Conservation (phyloP, 176 grass and related monocot genomes). For the Oryza nivara region DNA sequence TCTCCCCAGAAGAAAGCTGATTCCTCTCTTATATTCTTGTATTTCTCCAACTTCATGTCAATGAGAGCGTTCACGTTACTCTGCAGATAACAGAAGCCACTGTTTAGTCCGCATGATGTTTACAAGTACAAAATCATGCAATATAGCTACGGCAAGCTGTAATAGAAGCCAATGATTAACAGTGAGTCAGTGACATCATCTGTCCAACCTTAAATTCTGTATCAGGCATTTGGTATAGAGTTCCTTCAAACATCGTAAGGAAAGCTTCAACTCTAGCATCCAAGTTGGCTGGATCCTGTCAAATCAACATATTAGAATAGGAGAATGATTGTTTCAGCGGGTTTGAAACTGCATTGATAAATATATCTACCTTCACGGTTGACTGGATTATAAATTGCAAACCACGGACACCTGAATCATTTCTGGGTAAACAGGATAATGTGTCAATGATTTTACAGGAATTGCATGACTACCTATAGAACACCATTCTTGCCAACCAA, state of each 20-base stretch:
- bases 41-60: slow-evolving; percentile 94
- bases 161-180: slow-evolving; percentile 28
- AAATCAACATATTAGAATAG: slow-evolving; percentile 39
- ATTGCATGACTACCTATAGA: background rate
- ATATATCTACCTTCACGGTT: slow-evolving; percentile 69
- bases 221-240: slow-evolving; percentile 71
- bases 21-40: slow-evolving; percentile 92
- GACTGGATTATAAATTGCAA: slow-evolving; percentile 98
- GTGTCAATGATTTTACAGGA: background rate
- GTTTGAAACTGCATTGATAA: slow-evolving; percentile 1
- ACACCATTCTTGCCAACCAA: slow-evolving; percentile 16
- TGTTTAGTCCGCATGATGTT: background rate
- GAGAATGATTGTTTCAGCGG: slow-evolving; percentile 9
- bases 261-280: slow-evolving; percentile 83
- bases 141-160: background rate
- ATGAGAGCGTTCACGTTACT: slow-evolving; percentile 77
- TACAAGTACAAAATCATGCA: slow-evolving; percentile 7
- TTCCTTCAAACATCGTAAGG: slow-evolving; percentile 75
- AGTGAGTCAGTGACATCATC: background rate
- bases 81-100: slow-evolving; percentile 53
- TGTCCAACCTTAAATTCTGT: slow-evolving; percentile 81
- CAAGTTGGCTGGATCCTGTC: slow-evolving; percentile 78
- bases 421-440: slow-evolving; percentile 49
- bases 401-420: slow-evolving; percentile 72
- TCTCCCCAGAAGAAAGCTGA: slow-evolving; percentile 83